phyloP scores from a whole-genome alignment of 2,329 filamentous ascomycete genomes.

The Penicillium sp. region DNA sequence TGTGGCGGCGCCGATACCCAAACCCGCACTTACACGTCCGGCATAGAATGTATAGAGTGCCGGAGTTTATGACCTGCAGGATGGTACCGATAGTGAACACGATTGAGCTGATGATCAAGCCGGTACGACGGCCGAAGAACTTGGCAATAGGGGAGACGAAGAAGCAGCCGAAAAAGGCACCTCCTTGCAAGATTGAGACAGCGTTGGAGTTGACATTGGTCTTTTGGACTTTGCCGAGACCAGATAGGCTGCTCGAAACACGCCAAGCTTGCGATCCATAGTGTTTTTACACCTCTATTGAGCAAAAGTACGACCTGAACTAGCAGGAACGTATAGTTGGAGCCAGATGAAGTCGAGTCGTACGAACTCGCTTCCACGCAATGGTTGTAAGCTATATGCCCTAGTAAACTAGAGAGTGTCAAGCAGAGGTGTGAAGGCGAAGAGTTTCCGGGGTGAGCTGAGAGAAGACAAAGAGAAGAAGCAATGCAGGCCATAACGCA shows the following conservation, averaged over 20 bases:
- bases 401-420: neutral
- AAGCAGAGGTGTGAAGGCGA: neutral
- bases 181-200: slow-evolving; percentile 57
- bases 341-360: neutral
- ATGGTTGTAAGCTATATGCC: neutral
- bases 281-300: slow-evolving; percentile 30
- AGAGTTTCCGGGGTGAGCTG: neutral
- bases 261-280: slow-evolving; percentile 44
- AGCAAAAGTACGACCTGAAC: neutral
- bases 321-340: neutral
- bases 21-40: slow-evolving; percentile 53
- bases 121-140: slow-evolving; percentile 51
- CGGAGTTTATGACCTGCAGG: slow-evolving; percentile 55
- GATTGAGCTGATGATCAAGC: slow-evolving; percentile 52
- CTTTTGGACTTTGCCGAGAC: slow-evolving; percentile 43
- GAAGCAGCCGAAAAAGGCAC: slow-evolving; percentile 60
- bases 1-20: slow-evolving; percentile 55
- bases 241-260: slow-evolving; percentile 45
- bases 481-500: neutral
- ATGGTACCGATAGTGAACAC: slow-evolving; percentile 48
- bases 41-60: slow-evolving; percentile 54
- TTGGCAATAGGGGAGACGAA: slow-evolving; percentile 55
- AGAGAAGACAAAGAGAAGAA: neutral
- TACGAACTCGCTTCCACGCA: neutral
- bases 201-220: slow-evolving; percentile 55